Evolutionary conservation across 192 early-diverging fungal species (phyloP).

Genomic region (Coemansia sp.): DNA sequence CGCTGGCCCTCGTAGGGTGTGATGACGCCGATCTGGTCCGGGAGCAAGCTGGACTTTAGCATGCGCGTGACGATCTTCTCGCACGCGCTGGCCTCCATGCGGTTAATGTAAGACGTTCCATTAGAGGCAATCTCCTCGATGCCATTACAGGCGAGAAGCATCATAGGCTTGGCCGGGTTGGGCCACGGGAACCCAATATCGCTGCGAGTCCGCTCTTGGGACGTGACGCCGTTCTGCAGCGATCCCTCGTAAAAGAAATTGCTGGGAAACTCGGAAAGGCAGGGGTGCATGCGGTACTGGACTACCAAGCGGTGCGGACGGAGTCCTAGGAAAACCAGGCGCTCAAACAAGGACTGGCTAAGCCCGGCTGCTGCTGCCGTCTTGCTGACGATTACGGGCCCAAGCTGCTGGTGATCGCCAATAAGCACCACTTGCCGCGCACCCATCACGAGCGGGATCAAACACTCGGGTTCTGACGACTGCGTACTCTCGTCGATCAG

Average conservation of each 20-base stretch:
- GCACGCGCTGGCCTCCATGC: constrained; percentile 94
- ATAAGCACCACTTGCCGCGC: constrained; percentile 96
- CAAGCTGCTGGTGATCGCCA: constrained; percentile 98
- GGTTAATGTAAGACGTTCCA: constrained; percentile 97
- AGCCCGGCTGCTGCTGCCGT: constrained; percentile 93
- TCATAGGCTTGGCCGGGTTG: constrained; percentile 89
- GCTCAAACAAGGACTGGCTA: constrained; percentile 96
- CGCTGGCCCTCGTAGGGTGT: constrained; percentile 99
- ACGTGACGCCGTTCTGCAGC: constrained; percentile 95
- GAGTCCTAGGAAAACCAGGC: constrained; percentile 88
- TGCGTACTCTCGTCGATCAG: constrained; percentile 99
- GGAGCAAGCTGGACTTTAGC: constrained; percentile 82
- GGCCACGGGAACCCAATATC: constrained; percentile 98
- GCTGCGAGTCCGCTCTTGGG: constrained; percentile 84
- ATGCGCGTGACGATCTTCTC: constrained; percentile 97
- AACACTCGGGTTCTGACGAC: constrained; percentile 93
- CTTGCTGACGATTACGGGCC: constrained; percentile 98
- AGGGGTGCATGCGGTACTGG: constrained; percentile 99
- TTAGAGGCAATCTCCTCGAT: constrained; percentile 96
- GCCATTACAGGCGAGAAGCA: constrained; percentile 92
- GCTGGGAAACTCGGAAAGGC: constrained; percentile 97
- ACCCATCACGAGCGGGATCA: constrained; percentile 98
- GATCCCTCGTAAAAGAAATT: constrained; percentile 99
- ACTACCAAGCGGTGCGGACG: constrained; percentile 96
- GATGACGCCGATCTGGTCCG: constrained; percentile 95